Base-by-base conservation (phyloP, 352 stramenopile genomes). In the Phytophthora kernoviae region DNA sequence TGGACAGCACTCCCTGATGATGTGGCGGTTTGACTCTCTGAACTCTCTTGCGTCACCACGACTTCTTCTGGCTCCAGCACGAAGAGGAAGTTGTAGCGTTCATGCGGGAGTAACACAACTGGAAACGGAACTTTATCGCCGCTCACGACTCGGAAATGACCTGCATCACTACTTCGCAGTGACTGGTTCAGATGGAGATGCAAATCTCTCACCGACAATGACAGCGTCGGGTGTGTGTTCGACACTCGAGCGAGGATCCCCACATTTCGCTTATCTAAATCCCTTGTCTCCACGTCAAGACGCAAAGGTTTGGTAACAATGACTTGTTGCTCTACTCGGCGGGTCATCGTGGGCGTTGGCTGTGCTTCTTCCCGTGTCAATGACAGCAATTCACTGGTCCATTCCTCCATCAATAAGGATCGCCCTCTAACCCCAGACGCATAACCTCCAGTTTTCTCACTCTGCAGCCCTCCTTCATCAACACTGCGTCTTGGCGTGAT, bases 31-130 rank as follows among this genome's bases (percentile, higher is more conserved):
- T n/a, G 15, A 7, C 17, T 11, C 22, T 22, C 33, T 43, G 7
- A 55, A 45, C 18, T 46, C 24, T 45, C 37, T 36, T 14, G 65
- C 48, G 15, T 53, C 8, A 46, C 33, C 33, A 55, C 32, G 20
- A 46, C 27, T 27, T 73, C 62, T 17, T 63, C 52, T 42, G 62
- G 62, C 52, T 81, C 75, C 45, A 87, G 36, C 36, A 82, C 51
- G 33, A 75, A 84, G 8, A 84, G 50, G 32, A 90, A 92, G 54
- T 90, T 89, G 66, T 75, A 84, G 56, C 84, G 73, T 56, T 92
- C 83, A 24, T 72, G 65, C 2, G 80, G 68, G 0, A 65, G 46
- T 9, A 92, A 45, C 22, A 68, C 45, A 27, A 90, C 75, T n/a
- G 83, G 83, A 67, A 89, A 87, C 50, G 70, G 68, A n/a, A 68